phyloP scores from a whole-genome alignment of 2,329 filamentous ascomycete genomes.

The Dendrostoma leiphaemia region DNA sequence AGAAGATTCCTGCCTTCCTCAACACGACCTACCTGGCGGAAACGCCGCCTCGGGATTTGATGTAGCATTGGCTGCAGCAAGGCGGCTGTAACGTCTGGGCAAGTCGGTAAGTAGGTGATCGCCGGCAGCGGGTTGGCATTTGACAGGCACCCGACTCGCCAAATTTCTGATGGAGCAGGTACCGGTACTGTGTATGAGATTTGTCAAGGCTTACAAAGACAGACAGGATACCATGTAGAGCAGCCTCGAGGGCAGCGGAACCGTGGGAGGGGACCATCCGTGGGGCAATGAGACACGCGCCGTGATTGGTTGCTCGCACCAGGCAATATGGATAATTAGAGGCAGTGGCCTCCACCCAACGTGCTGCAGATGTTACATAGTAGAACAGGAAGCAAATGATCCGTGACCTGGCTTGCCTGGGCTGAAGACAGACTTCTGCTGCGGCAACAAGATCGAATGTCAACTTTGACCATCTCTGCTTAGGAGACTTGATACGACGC shows the following conservation, averaged over 20 bases:
- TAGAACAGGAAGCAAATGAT: not conserved
- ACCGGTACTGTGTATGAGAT: no score
- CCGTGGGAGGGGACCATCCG: not conserved
- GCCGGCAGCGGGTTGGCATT: not conserved
- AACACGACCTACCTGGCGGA: not conserved
- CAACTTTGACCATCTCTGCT: not conserved
- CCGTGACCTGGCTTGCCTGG: not conserved
- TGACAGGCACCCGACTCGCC: not conserved
- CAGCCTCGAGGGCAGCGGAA: not conserved
- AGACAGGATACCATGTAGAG: not conserved
- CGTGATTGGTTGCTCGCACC: not conserved
- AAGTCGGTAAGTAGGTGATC: not conserved
- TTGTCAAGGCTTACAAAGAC: slow-evolving; percentile 1
- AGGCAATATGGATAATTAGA: not conserved
- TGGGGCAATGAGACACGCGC: not conserved
- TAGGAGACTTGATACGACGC: no score
- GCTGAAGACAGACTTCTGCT: not conserved
- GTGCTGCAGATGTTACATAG: not conserved
- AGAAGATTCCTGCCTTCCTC: not conserved
- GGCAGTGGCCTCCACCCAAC: not conserved
- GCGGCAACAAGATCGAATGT: not conserved
- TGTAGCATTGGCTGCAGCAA: not conserved
- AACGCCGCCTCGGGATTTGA: not conserved
- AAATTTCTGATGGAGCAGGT: not conserved
- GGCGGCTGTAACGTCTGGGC: not conserved